Percentiles rank a stretch among this genome's conserved stretches.
Evolutionary conservation across 225 moss, liverwort and hornwort genomes (phyloP).

Genomic region (Lunularia cruciata): DNA sequence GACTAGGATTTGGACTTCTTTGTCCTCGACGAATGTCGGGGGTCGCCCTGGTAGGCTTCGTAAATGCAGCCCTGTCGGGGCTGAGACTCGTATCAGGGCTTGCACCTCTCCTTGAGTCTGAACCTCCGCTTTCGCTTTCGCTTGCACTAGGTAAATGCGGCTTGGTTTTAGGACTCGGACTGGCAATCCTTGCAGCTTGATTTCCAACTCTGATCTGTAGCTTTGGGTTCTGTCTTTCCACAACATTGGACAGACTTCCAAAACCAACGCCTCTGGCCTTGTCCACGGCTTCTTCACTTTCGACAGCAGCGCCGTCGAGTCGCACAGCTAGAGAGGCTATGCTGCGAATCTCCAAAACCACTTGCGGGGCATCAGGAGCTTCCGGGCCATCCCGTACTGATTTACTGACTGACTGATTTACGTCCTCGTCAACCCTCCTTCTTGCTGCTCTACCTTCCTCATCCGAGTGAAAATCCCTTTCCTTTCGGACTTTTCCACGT

Average conservation of each 20-base stretch:
- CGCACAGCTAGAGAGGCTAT: background rate
- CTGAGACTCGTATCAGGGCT: slow-evolving; percentile 34
- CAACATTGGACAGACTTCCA: background rate
- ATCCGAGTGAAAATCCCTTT: slow-evolving; percentile 5
- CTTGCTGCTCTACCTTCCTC: slow-evolving; percentile 11
- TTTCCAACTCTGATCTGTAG: background rate
- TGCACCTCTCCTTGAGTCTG: slow-evolving; percentile 33
- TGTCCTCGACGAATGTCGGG: slow-evolving; percentile 40
- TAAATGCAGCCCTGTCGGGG: slow-evolving; percentile 33
- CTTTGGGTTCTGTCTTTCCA: background rate
- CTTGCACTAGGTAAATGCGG: slow-evolving; percentile 29
- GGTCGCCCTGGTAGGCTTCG: slow-evolving; percentile 39
- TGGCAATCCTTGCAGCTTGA: slow-evolving; percentile 28
- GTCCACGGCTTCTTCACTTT: background rate
- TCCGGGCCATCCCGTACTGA: background rate
- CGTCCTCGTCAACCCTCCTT: background rate
- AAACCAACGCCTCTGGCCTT: background rate
- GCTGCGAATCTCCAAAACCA: background rate
- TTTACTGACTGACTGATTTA: background rate
- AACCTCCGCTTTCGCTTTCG: slow-evolving; percentile 33
- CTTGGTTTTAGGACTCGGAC: slow-evolving; percentile 41
- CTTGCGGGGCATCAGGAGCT: background rate
- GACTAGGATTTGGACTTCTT: slow-evolving; percentile 41
- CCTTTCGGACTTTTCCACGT: slow-evolving; percentile 21
- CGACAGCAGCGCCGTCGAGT: background rate